Evolutionary conservation across 495 filamentous ascomycete species (phyloP).

Genomic region (Penicillium crystallinum): DNA sequence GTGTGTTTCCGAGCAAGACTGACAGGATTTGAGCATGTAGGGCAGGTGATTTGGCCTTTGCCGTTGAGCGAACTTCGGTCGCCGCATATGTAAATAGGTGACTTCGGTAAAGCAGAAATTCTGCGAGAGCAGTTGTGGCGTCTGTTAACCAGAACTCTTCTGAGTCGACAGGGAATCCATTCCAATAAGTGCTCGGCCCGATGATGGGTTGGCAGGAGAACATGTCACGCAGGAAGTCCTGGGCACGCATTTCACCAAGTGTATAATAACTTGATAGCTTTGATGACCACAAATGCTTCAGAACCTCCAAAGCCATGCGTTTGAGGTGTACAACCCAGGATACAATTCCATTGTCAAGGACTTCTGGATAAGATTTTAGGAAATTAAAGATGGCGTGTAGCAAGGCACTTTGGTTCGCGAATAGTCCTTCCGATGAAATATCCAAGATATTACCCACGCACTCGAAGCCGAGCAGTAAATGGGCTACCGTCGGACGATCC

Average conservation of each 20-base stretch:
- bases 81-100: conserved; percentile 76
- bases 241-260: conserved; percentile 68
- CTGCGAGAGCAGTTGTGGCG: conserved; percentile 58
- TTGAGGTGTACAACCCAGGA: conserved; percentile 72
- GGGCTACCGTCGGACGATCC: conserved; percentile 74
- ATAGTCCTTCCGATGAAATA: conserved; percentile 56
- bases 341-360: conserved; percentile 53
- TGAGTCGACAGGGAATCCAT: conserved; percentile 48
- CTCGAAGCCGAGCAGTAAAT: conserved; percentile 83
- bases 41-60: conserved; percentile 62
- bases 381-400: conserved; percentile 74
- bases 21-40: conserved; percentile 73
- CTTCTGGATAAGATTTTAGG: conserved; percentile 56
- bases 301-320: conserved; percentile 66
- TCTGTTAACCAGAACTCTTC: conserved; percentile 60
- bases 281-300: conserved; percentile 78
- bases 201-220: conserved; percentile 62
- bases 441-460: conserved; percentile 63
- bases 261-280: conserved; percentile 71
- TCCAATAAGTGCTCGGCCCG: conserved; percentile 61
- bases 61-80: conserved; percentile 74
- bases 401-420: conserved; percentile 63
- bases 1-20: conserved; percentile 70
- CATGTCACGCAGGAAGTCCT: conserved; percentile 66
- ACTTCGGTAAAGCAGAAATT: conserved; percentile 70